A percentile compares a stretch with the other conserved stretches of the same genome.
Conservation (phyloP, 768 basidiomycete species). For the Pulveroboletus sp. region DNA sequence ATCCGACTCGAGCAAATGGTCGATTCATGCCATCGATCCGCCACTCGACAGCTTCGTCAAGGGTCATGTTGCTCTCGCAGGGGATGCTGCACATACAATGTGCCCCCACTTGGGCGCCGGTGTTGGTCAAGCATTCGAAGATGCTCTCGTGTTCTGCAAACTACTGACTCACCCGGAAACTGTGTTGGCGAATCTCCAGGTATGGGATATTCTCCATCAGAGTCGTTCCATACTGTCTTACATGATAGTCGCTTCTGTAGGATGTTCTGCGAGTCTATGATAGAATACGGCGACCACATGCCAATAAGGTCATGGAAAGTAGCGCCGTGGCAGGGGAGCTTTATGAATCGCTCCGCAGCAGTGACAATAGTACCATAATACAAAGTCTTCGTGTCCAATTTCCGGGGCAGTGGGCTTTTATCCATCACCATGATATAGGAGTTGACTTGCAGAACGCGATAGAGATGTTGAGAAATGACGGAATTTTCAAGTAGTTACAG, state of each 20-base stretch:
- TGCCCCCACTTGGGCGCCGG: constrained; percentile 55
- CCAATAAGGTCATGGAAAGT: constrained; percentile 43
- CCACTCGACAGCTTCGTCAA: constrained; percentile 41
- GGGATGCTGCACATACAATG: constrained; percentile 60
- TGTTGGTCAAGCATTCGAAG: constrained; percentile 58
- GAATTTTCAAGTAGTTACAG: background rate
- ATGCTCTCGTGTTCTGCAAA: constrained; percentile 42
- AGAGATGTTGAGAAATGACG: constrained; percentile 13
- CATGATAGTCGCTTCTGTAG: constrained; percentile 25
- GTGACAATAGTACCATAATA: constrained; percentile 23
- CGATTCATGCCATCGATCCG: constrained; percentile 45
- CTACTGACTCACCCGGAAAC: constrained; percentile 43
- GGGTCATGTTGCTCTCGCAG: constrained; percentile 46
- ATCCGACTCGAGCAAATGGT: constrained; percentile 47
- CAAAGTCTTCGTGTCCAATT: constrained; percentile 34
- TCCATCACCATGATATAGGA: constrained; percentile 47
- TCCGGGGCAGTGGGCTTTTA: constrained; percentile 39
- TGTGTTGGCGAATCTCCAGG: constrained; percentile 37
- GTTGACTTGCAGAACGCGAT: constrained; percentile 36
- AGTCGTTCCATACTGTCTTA: background rate
- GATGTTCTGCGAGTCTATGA: constrained; percentile 45
- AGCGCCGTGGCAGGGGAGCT: constrained; percentile 41
- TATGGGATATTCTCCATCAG: constrained; percentile 14
- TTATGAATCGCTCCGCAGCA: constrained; percentile 32
- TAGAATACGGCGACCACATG: constrained; percentile 40